Evolutionary conservation across 73 alveolate species (phyloP), one percentile per base, ranked within the genome.

Genomic region (Breviolum minutum): DNA sequence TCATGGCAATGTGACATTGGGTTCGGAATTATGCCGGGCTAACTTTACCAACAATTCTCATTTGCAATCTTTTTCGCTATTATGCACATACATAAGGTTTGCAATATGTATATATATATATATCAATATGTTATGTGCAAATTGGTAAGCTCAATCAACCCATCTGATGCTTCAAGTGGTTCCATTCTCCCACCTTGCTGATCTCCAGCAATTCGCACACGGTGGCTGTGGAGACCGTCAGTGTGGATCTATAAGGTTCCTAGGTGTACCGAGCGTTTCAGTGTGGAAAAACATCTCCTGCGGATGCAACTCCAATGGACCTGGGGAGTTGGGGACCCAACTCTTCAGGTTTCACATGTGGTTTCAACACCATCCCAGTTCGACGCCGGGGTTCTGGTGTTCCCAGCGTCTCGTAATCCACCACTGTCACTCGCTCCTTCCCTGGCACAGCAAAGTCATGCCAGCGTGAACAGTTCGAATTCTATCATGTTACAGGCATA

Each of bases 121-220:
- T 71, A 71, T 71, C 9, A 16, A 22, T 71, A 73, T 73, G 5
- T 1, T 73, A 13, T 73, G 7, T 73, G 40, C 14, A 22, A 16
- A 29, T n/a, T 30, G 66, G 17, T 22, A 68, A 17, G 24, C n/a
- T 68, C n/a, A 68, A 68, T 68, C 17, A 22, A 4, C 24, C n/a
- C 4, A 22, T 17, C 77, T 17, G 74, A 66, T 2, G 24, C 77
- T 68, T 17, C 77, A 68, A 17, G 6, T 68, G 54, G 54, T 40
- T 40, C 54, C 54, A 22, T 14, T 68, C 77, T 68, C 61, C 22
- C 20, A 88, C 98, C 98, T 92, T 92, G 54, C 91, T 92, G 89
- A 92, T 92, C 81, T 92, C 82, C 17, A 92, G 90, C 80, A 92
- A 68, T 81, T 92, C 98, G 30, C 98, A 92, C 27, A 92, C 98